Base-by-base conservation (phyloP, 352 stramenopile species). In the Peronospora farinosa region DNA sequence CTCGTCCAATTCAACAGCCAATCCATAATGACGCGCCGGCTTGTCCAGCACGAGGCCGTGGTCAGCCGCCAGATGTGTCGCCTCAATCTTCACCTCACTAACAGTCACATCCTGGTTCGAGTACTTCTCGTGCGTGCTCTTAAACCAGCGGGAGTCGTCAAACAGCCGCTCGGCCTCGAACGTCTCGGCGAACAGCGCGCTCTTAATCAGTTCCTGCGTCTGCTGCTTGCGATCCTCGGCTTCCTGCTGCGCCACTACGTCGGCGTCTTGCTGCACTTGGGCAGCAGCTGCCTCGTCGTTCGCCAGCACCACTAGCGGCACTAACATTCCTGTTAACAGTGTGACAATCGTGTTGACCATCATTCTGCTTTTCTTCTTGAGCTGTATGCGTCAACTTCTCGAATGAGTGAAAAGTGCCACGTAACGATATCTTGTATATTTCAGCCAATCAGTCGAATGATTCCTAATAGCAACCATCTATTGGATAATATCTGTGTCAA, bases 111-210 rank as follows among this genome's bases (percentile, higher is more conserved):
- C 72, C 54, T 94, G 83, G 19, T 59, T 72, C 33, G 67, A 50
- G 62, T 94, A 94, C 56, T 92, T 94, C 35, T 90, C 74, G 50
- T 87, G 68, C 10, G 60, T 63, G 65, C 83, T 94, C 66, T 88
- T 88, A 56, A 94, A 72, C 83, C 83, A 94, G 55, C 79, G 79
- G 45, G 63, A 68, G 33, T 66, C 75, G 47, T 87, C 76, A 16
- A 90, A 67, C 23, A 66, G 37, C 40, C 84, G 63, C 13, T 73
- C 59, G 35, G 61, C 49, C 38, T 88, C 80, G 58, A 92, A 92
- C 38, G 74, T 92, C 61, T 92, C 80, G n/a, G 79, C 75, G 45
- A 92, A 79, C 16, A 88, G 57, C 5, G 62, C 78, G 33, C 74
- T 57, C 42, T 83, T 68, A 11, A 63, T 54, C 37, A 88, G 54